These are phyloP conservation scores for Saturnispora dispora DNA, from an alignment of 805 yeast genomes.

Conservation along the genomic window DNA sequence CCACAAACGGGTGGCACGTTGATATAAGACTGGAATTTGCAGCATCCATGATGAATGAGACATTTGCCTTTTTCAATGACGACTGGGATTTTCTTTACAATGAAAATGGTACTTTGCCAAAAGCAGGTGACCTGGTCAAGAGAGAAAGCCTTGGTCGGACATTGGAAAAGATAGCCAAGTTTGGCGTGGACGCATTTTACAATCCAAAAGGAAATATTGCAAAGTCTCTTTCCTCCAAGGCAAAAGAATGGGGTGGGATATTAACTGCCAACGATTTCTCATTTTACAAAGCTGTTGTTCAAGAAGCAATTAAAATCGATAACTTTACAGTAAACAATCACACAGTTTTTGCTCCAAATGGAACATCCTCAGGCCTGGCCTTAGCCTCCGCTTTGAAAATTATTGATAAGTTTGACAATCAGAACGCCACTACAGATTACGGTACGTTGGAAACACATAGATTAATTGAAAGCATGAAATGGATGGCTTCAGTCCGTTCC, in stretches of 20 bases:
- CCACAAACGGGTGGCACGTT: conserved; percentile 55
- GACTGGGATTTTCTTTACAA: conserved; percentile 50
- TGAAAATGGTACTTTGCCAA: conserved; percentile 26
- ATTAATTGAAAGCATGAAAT: conserved; percentile 80
- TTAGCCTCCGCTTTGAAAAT: conserved; percentile 65
- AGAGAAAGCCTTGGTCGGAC: conserved; percentile 62
- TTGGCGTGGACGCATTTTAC: conserved; percentile 75
- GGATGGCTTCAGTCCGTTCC: conserved; percentile 85
- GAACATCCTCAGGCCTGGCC: conserved; percentile 81
- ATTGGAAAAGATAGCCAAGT: conserved; percentile 55
- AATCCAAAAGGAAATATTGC: conserved; percentile 77
- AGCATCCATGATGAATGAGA: conserved; percentile 30
- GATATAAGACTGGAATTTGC: conserved; percentile 36
- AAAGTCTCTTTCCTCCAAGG: conserved; percentile 41
- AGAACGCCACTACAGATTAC: conserved; percentile 31
- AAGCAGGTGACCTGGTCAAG: conserved; percentile 49
- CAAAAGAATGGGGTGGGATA: conserved; percentile 56
- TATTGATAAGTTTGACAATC: conserved; percentile 22
- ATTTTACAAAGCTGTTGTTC: conserved; percentile 44
- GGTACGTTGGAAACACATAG: conserved; percentile 48
- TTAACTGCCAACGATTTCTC: conserved; percentile 57
- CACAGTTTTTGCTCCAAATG: conserved; percentile 47
- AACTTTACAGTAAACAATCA: conserved; percentile 21
- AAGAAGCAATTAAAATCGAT: conserved; percentile 34
- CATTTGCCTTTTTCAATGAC: conserved; percentile 25